These are phyloP conservation scores for Ceratobasidium sp. DNA, from an alignment of 1,284 basidiomycete species.

Conservation along the genomic window DNA sequence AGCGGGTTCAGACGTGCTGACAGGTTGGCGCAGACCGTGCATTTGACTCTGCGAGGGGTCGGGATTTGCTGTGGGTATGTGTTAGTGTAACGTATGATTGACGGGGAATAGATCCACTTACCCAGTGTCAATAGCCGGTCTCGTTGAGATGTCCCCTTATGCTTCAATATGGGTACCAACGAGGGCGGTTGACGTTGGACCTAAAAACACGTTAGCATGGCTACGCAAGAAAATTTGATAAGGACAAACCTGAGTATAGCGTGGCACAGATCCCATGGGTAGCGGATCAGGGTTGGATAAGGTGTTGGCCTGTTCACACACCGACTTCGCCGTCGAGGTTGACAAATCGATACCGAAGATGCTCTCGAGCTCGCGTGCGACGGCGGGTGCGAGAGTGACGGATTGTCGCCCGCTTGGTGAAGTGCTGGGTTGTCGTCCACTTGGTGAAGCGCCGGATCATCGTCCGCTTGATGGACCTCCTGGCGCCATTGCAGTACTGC, in stretches of 20 bases:
- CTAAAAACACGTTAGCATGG: not conserved
- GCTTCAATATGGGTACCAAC: not conserved
- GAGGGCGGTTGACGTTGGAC: not conserved
- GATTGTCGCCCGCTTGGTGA: not conserved
- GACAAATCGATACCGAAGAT: conserved; percentile 4
- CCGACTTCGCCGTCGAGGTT: not conserved
- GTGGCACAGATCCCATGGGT: not conserved
- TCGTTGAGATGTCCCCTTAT: not conserved
- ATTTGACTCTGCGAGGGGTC: too few species aligned
- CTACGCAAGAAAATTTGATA: not conserved
- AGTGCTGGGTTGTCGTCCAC: not conserved
- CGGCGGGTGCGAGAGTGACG: not conserved
- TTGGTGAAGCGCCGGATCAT: too few species aligned
- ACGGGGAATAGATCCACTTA: too few species aligned
- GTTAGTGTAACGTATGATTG: too few species aligned
- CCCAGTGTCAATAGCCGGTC: not conserved
- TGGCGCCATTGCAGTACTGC: not conserved
- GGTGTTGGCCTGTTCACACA: not conserved
- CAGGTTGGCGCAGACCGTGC: too few species aligned
- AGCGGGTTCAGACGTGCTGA: too few species aligned
- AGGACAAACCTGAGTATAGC: conserved; percentile 7
- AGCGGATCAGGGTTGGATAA: not conserved
- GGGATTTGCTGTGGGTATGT: too few species aligned
- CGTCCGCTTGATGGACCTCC: not conserved
- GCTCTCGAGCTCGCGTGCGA: not conserved